Evolutionary conservation across 495 filamentous ascomycete species (phyloP).

Genomic region (Penicillium coprophilum): DNA sequence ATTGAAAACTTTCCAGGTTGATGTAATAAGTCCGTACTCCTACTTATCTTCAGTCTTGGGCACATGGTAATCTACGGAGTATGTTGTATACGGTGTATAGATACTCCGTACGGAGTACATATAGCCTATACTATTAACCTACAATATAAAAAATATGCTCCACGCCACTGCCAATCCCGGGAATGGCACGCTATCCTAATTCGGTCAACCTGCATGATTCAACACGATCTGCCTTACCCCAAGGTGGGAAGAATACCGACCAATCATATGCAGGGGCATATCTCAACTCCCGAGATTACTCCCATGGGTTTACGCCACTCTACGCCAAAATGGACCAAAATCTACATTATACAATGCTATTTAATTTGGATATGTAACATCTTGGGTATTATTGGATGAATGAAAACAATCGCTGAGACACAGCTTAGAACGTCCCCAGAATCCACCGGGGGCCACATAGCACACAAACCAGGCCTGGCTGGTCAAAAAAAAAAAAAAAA

Average conservation of each 20-base stretch:
- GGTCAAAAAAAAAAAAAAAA: conserved; percentile 6
- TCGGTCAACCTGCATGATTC: conserved; percentile 2
- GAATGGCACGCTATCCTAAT: conserved; percentile 9
- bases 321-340: background rate
- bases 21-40: no score
- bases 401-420: conserved; percentile 42
- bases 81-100: no score
- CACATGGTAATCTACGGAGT: no score
- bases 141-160: background rate
- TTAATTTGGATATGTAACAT: conserved; percentile 17
- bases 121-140: no score
- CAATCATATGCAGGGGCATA: background rate
- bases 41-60: no score
- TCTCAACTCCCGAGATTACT: conserved; percentile 1
- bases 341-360: background rate
- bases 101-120: no score
- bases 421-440: conserved; percentile 47
- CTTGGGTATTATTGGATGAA: conserved; percentile 35
- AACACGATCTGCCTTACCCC: conserved; percentile 2
- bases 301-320: background rate
- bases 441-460: conserved; percentile 21
- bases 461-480: conserved; percentile 9
- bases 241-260: background rate
- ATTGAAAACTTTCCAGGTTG: no score
- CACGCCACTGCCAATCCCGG: conserved; percentile 3